Percentiles rank a stretch among this genome's conserved stretches.
Evolutionary conservation across 2,329 filamentous ascomycete species (phyloP).

Genomic region (Aplosporella prunicola): DNA sequence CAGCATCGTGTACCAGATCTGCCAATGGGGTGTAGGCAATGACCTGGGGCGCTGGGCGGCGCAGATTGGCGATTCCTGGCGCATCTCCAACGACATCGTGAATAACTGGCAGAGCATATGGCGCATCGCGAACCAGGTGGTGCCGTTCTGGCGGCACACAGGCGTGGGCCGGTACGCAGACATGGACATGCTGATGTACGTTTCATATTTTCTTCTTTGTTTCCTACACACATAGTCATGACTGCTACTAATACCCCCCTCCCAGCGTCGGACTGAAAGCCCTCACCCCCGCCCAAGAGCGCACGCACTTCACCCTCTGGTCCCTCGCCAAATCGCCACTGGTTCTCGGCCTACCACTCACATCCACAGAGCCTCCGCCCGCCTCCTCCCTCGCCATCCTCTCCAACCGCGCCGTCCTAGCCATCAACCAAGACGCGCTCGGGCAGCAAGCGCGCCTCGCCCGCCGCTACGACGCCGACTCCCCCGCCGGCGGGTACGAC

Average conservation of each 20-base stretch:
- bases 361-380: conserved; percentile 5
- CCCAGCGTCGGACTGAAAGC: conserved; percentile 5
- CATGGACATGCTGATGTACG: conserved; percentile 8
- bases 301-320: conserved; percentile 39
- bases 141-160: conserved; percentile 22
- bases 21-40: conserved; percentile 18
- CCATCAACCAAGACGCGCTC: conserved; percentile 49
- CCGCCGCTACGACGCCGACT: conserved; percentile 29
- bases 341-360: conserved; percentile 29
- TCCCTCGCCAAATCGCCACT: conserved; percentile 38
- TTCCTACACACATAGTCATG: not conserved
- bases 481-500: too few species aligned
- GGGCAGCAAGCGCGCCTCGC: conserved; percentile 43
- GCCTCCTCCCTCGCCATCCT: conserved; percentile 17
- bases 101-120: conserved; percentile 6
- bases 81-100: conserved; percentile 14
- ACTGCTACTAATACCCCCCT: not conserved
- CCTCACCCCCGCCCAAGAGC: conserved; percentile 25
- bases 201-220: not conserved
- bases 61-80: conserved; percentile 19
- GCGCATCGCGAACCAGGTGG: conserved; percentile 27
- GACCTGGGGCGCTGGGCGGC: conserved; percentile 19
- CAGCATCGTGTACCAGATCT: conserved; percentile 19
- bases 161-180: conserved; percentile 19
- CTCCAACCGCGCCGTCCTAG: conserved; percentile 46